Percentiles rank a stretch among this genome's conserved stretches.
phyloP scores from a whole-genome alignment of 108 stramenopile genomes.

The Nitzschia putrida region DNA sequence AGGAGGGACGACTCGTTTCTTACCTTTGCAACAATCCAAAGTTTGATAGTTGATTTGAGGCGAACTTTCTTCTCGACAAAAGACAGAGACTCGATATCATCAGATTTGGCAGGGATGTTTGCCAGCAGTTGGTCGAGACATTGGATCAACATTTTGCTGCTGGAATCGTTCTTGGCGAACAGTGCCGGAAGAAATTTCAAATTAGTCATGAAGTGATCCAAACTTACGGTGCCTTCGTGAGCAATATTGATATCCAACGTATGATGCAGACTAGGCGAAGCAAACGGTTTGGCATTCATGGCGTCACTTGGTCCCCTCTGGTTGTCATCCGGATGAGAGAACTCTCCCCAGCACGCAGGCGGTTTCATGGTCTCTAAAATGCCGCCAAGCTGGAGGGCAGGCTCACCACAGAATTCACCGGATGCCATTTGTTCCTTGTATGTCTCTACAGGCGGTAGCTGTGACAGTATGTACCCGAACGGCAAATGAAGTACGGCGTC shows the following conservation, averaged over 20 bases:
- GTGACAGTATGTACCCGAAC: constrained; percentile 65
- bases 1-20: neutral
- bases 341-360: constrained; percentile 63
- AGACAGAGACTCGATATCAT: neutral
- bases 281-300: neutral
- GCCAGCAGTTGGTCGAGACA: constrained; percentile 21
- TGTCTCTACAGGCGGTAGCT: constrained; percentile 48
- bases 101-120: constrained; percentile 7
- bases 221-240: neutral
- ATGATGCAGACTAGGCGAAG: constrained; percentile 11
- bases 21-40: constrained; percentile 46
- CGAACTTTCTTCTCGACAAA: constrained; percentile 15
- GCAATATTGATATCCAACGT: neutral
- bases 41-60: constrained; percentile 18
- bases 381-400: constrained; percentile 56
- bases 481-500: constrained; percentile 68
- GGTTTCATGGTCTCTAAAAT: constrained; percentile 76
- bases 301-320: too few relatives aligned
- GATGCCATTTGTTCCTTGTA: neutral
- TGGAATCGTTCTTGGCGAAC: constrained; percentile 12
- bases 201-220: constrained; percentile 22
- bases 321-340: too few relatives aligned
- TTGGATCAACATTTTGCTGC: constrained; percentile 16
- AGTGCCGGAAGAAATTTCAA: constrained; percentile 13
- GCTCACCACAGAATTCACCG: constrained; percentile 35